A percentile compares a stretch with the other conserved stretches of the same genome.
Evolutionary conservation across 2,329 filamentous ascomycete genomes (phyloP).

Genomic region (Aspergillus texensis): DNA sequence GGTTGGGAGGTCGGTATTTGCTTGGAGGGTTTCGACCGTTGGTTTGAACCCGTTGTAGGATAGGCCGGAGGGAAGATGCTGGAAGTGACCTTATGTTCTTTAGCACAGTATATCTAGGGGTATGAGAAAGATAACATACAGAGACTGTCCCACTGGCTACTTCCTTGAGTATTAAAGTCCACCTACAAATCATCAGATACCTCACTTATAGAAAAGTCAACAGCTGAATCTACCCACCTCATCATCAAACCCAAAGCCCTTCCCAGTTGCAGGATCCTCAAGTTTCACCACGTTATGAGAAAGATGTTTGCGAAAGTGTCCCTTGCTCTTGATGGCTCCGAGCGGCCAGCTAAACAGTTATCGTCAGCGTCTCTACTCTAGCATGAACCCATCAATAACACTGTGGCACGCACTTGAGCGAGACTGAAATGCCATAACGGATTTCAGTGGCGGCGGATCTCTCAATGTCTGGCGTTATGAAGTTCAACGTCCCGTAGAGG

Average conservation of each 20-base stretch:
- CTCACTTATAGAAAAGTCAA: not conserved
- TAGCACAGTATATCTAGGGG: not conserved
- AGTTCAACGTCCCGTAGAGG: conserved; percentile 48
- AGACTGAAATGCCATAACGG: conserved; percentile 44
- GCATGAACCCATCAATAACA: not conserved
- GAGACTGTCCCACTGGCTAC: conserved; percentile 51
- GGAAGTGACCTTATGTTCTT: conserved; percentile 21
- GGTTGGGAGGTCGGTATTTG: conserved; percentile 23
- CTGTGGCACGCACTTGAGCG: conserved; percentile 41
- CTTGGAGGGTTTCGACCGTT: conserved; percentile 20
- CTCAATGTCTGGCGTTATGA: conserved; percentile 48
- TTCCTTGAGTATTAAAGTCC: conserved; percentile 51
- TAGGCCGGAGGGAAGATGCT: conserved; percentile 26
- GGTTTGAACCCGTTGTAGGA: conserved; percentile 37
- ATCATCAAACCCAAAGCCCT: conserved; percentile 48
- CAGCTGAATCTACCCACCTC: conserved; percentile 27
- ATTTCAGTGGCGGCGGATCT: conserved; percentile 47
- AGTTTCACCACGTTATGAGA: conserved; percentile 30
- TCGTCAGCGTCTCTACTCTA: conserved; percentile 2
- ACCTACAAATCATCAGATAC: conserved; percentile 17
- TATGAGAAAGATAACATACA: conserved; percentile 37
- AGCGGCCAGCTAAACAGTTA: conserved; percentile 20
- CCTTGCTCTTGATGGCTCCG: conserved; percentile 39
- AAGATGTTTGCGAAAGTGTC: conserved; percentile 37
- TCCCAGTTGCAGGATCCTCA: conserved; percentile 29